Base-by-base conservation (phyloP, 139 green algal genomes). In the Chlamydomonas asymmetrica region DNA sequence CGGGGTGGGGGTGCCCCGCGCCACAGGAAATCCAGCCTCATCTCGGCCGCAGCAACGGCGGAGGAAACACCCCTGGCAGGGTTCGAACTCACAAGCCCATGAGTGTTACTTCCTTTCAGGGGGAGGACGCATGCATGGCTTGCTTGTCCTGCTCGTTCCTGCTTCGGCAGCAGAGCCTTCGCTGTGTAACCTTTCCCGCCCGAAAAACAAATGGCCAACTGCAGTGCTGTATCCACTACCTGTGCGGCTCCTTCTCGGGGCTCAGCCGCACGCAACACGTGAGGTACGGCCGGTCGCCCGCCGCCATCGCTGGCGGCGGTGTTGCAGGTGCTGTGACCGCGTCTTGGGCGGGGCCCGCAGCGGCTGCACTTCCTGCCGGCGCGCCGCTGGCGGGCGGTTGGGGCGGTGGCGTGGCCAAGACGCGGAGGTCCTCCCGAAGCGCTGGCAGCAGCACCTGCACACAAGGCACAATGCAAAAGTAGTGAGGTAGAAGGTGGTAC, bases 201-300 rank as follows among this genome's bases (percentile, higher is more conserved):
- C n/a, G n/a, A n/a, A n/a, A n/a, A n/a, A n/a, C n/a, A n/a, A n/a
- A n/a, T n/a, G n/a, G n/a, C n/a, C n/a, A n/a, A n/a, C n/a, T n/a
- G n/a, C n/a, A n/a, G n/a, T n/a, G n/a, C n/a, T n/a, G n/a, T n/a
- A n/a, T n/a, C n/a, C n/a, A n/a, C n/a, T n/a, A n/a, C n/a, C n/a
- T n/a, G n/a, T n/a, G n/a, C n/a, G n/a, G n/a, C n/a, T 97, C 93
- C 83, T 97, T 97, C 67, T 97, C 92, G 0, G 79, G 82, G 1
- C 85, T 92, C 16, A 94, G 70, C 1, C 92, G 76, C 60, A 97
- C 92, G 41, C 86, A 91, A 78, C 92, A 97, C 0, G 82, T 82
- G 4, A 96, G 56, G 79, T 90, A 88, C 13, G 40, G 38, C 1
- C 84, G 74, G 2, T 48, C 32, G 20, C 37, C 27, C 38, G 39